Conservation (phyloP, 2,329 filamentous ascomycete genomes). For the Ilyonectria destructans region DNA sequence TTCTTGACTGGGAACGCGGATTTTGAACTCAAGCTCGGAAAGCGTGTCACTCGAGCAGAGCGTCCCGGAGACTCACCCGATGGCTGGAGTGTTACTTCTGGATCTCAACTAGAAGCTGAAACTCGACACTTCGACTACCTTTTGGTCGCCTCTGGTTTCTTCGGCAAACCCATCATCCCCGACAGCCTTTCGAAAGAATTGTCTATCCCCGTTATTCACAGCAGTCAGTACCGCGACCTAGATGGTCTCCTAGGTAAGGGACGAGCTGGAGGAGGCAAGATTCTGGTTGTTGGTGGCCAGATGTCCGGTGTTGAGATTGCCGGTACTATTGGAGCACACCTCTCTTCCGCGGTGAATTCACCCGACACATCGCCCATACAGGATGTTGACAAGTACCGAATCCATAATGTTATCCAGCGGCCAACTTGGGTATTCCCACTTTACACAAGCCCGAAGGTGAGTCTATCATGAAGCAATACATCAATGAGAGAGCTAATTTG, state of each 20-base stretch:
- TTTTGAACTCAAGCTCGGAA: conserved; percentile 66
- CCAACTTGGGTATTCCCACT: conserved; percentile 82
- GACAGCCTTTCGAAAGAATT: conserved; percentile 56
- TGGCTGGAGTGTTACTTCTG: conserved; percentile 61
- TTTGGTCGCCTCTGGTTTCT: conserved; percentile 83
- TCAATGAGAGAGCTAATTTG: conserved; percentile 1
- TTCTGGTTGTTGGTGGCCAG: conserved; percentile 84
- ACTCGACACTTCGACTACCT: conserved; percentile 78
- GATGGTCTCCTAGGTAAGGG: conserved; percentile 62
- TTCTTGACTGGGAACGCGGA: conserved; percentile 66
- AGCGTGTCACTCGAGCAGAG: conserved; percentile 61
- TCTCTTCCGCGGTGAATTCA: conserved; percentile 76
- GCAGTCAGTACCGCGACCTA: conserved; percentile 76
- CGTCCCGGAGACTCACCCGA: conserved; percentile 53
- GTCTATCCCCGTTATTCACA: conserved; percentile 74
- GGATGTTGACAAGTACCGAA: conserved; percentile 66
- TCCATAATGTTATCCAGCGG: conserved; percentile 79
- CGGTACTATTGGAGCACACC: conserved; percentile 78
- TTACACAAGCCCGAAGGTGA: conserved; percentile 67
- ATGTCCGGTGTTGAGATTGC: conserved; percentile 88
- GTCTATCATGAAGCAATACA: conserved; percentile 7
- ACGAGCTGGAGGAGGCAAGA: conserved; percentile 66
- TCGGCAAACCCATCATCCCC: conserved; percentile 73
- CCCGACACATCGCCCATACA: conserved; percentile 61
- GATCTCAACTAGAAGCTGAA: conserved; percentile 56